Base-by-base conservation (phyloP, 2,329 filamentous ascomycete genomes). In the Fusarium tupiense region DNA sequence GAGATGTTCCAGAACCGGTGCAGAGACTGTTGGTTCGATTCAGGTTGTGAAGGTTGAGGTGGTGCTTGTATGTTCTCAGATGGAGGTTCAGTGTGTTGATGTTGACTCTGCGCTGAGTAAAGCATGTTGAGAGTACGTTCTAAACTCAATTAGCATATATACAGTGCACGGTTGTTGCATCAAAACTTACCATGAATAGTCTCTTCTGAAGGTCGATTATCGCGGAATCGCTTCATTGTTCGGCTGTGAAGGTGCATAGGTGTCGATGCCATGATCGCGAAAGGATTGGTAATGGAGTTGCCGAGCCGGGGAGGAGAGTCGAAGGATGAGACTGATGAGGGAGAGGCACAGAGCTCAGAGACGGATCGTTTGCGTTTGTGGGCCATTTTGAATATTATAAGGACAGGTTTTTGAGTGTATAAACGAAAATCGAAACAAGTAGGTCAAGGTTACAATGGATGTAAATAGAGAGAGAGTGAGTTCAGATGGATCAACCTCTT, bases 321-420 rank as follows among this genome's bases (percentile, higher is more conserved):
- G 69, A 86, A 83, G 49, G 84, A 83, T 67, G 82, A 84, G 49
- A 85, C 83, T 16, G 87, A 81, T 12, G 83, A 81, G 58, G 84
- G 85, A 41, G 84, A 84, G 41, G 84, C 82, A 56, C 86, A 87
- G 67, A 90, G 83, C 79, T 90, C 88, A 29, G 88, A 88, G 63
- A 87, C 85, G 75, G 90, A 91, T 49, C 89, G 87, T 84, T 92
- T 92, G 81, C 90, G 89, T 80, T 92, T 92, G 78, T 90, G 83
- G 33, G 86, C 80, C 88, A 71, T 75, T 76, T 26, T 65, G 37
- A 13, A 49, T 20, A 24, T n/a, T 0, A 12, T 12, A 4, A 9
- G 3, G 29, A 13, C 9, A 17, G 12, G 9, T 1, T 20, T 5
- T 4, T 26, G 31, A 29, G 8, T n/a, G 19, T 29, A 37, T 22